Evolutionary conservation across 129 eudicot species (phyloP), one percentile per base, ranked within the genome.

Genomic region (Dittrichia graveolens): DNA sequence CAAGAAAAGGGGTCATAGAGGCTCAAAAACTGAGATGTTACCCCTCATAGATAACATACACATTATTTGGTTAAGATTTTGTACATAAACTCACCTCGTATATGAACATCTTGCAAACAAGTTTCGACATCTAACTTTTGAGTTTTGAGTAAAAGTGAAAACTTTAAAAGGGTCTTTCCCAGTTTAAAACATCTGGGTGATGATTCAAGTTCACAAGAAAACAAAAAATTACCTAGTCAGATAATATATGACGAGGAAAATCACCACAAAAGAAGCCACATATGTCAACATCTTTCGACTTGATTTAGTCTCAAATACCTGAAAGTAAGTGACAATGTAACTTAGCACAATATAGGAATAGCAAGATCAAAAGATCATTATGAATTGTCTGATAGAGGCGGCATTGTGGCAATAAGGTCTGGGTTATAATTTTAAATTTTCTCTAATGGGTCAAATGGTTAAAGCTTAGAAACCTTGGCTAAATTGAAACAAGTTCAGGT

Each of bases 271-370:
- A 10, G 94, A 85, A 16, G 89, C 96, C 88, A 89, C 96, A 8
- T 85, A 86, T 6, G 87, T 76, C 50, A 86, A 77, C 91, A 85
- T 89, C 80, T 84, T 85, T 75, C 89, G 62, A 86, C 95, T 92
- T 81, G 98, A 92, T 83, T 87, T 92, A 67, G 96, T 89, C 92
- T 92, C 96, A 3, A 92, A 92, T 58, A 89, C 98, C 96, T 92
- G 65, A 34, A 55, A 55, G 2, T 55, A 13, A 55, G 60, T 16
- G 31, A 24, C 60, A 7, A 0, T 8, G 60, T 54, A 54, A 7
- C 35, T 0, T 55, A 15, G 58, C 31, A 52, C 58, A 14, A 52
- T 52, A 52, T 52, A 52, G 16, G 24, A 49, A 52, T 14, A 52
- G 58, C 58, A 52, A 52, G 4, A 15, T 14, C 14, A 41, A n/a